Evolutionary conservation across 2,329 filamentous ascomycete genomes (phyloP).

Genomic region (Xylariaceae sp.): DNA sequence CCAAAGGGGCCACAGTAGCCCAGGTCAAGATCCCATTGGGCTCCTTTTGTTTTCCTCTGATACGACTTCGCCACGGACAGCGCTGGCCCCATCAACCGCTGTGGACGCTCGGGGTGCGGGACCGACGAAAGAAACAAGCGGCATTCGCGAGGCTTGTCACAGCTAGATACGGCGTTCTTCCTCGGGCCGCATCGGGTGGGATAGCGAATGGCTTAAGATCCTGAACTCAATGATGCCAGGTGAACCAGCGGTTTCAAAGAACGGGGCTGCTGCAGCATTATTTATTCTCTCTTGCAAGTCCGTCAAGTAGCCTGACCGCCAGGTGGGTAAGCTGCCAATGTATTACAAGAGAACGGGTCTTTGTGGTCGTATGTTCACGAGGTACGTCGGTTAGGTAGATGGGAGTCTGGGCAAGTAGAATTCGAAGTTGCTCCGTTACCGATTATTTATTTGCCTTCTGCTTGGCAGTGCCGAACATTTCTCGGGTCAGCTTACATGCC

Average conservation of each 20-base stretch:
- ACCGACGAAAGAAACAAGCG: background rate
- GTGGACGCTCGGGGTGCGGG: conserved; percentile 10
- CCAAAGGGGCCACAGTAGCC: conserved; percentile 13
- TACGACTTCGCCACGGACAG: conserved; percentile 14
- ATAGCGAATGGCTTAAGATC: background rate
- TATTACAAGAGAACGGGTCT: background rate
- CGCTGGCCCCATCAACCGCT: conserved; percentile 8
- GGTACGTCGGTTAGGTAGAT: background rate
- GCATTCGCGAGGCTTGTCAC: background rate
- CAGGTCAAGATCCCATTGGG: conserved; percentile 12
- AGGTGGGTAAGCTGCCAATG: background rate
- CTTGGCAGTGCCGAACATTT: background rate
- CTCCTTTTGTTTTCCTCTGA: conserved; percentile 7
- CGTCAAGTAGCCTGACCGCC: background rate
- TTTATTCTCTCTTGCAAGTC: background rate
- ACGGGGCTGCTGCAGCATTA: background rate
- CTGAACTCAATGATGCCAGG: background rate
- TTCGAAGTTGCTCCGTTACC: background rate
- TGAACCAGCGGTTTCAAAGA: background rate
- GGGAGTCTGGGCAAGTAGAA: background rate
- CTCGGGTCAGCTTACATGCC: background rate
- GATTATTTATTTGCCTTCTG: background rate
- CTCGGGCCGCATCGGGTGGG: background rate
- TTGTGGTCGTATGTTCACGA: background rate
- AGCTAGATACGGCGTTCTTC: background rate